Conservation (phyloP, 805 yeast genomes). For the Pichia occidentalis region DNA sequence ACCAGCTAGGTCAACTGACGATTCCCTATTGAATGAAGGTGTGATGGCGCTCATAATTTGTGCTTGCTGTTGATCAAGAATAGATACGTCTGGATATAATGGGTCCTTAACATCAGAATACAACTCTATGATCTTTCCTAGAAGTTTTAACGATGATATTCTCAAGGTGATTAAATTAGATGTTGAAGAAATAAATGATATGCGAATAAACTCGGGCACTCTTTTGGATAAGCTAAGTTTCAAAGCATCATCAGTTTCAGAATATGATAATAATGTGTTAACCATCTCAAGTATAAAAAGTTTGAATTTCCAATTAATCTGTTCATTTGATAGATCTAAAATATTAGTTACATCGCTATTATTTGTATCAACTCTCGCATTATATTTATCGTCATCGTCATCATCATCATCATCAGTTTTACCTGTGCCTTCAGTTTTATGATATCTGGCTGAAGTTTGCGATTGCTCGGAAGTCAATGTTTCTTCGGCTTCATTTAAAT, state of each 20-base stretch:
- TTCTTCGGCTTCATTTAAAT: conserved; percentile 17
- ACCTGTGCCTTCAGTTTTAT: conserved; percentile 2
- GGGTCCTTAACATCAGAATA: conserved; percentile 66
- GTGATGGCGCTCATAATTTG: conserved; percentile 84
- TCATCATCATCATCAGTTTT: conserved; percentile 10
- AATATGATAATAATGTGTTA: conserved; percentile 35
- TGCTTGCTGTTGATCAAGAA: conserved; percentile 90
- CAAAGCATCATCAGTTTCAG: conserved; percentile 34
- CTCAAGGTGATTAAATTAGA: conserved; percentile 57
- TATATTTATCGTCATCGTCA: conserved; percentile 3
- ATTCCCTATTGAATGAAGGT: conserved; percentile 74
- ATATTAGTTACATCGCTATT: conserved; percentile 14
- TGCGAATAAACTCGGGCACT: conserved; percentile 61
- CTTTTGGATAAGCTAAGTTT: conserved; percentile 36
- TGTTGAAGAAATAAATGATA: conserved; percentile 78
- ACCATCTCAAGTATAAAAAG: conserved; percentile 41
- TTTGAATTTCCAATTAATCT: conserved; percentile 53
- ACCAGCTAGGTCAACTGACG: conserved; percentile 67
- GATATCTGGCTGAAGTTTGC: conserved; percentile 7
- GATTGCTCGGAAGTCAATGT: conserved; percentile 8
- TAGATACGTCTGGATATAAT: conserved; percentile 58
- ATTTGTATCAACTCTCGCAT: background rate
- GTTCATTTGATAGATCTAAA: conserved; percentile 41
- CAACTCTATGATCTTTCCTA: conserved; percentile 54
- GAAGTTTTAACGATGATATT: conserved; percentile 55